These are phyloP conservation scores for Malania oleifera DNA, from an alignment of 164 flowering plant species.

Conservation along the genomic window DNA sequence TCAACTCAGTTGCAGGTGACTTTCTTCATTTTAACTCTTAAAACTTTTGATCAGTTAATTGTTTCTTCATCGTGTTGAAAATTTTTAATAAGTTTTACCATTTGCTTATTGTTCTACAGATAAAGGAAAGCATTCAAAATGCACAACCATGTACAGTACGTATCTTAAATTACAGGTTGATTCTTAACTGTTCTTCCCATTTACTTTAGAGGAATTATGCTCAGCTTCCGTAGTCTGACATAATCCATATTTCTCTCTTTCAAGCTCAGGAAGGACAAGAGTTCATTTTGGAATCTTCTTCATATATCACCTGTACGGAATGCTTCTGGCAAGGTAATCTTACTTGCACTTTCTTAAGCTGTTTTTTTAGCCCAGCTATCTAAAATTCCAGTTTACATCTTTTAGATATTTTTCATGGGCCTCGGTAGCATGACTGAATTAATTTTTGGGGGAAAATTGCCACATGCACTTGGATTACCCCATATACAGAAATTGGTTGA, in stretches of 20 bases:
- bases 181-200: constrained; percentile 15
- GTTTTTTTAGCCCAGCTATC: no score
- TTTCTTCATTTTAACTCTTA: not conserved
- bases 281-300: constrained; percentile 84
- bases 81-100: not conserved
- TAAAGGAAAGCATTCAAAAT: constrained; percentile 49
- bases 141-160: constrained; percentile 75
- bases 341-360: not conserved
- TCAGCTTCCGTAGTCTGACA: not conserved
- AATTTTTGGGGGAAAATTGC: no score
- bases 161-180: constrained; percentile 85
- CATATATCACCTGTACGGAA: constrained; percentile 85
- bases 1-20: constrained; percentile 46
- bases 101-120: constrained; percentile 34
- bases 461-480: no score
- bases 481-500: no score
- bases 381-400: no score
- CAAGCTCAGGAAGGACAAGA: constrained; percentile 66
- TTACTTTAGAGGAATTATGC: not conserved
- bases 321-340: constrained; percentile 90
- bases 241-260: constrained; percentile 1
- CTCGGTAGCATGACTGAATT: no score
- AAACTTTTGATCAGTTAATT: not conserved
- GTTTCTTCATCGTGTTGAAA: no score
- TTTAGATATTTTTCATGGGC: no score